Percentiles rank a stretch among this genome's conserved stretches.
phyloP scores from a whole-genome alignment of 805 yeast genomes.

The Yamadazyma paraphyllophila region DNA sequence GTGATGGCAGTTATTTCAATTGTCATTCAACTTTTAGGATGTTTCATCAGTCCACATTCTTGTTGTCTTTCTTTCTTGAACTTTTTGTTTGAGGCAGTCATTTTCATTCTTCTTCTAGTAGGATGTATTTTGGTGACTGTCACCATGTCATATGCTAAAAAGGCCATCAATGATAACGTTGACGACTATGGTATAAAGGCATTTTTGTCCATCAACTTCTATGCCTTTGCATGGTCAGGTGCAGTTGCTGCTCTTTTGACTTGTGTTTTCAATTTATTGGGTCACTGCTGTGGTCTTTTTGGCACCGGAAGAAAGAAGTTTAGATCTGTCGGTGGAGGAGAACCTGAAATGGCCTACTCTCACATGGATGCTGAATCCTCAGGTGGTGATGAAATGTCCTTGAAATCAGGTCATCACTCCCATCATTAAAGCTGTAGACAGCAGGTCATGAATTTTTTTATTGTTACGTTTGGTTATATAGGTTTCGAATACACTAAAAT shows the following conservation, averaged over 20 bases:
- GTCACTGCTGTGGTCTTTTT: conserved; percentile 42
- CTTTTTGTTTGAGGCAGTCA: conserved; percentile 42
- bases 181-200: conserved; percentile 55
- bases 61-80: conserved; percentile 47
- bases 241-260: conserved; percentile 44
- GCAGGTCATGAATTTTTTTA: conserved; percentile 2
- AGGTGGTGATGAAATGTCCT: conserved; percentile 6
- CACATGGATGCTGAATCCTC: conserved; percentile 11
- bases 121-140: conserved; percentile 65
- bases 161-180: conserved; percentile 49
- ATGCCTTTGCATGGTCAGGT: conserved; percentile 66
- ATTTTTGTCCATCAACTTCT: conserved; percentile 46
- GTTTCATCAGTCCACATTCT: conserved; percentile 42
- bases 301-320: conserved; percentile 29
- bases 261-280: conserved; percentile 32
- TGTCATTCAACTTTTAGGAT: conserved; percentile 46
- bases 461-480: conserved; percentile 1
- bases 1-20: conserved; percentile 43
- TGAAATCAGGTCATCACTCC: conserved; percentile 4
- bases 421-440: conserved; percentile 5
- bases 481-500: background rate
- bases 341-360: conserved; percentile 26
- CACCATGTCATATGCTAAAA: conserved; percentile 47
- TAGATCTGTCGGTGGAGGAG: conserved; percentile 17
- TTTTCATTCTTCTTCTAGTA: conserved; percentile 44